A percentile compares a stretch with the other conserved stretches of the same genome.
phyloP scores from a whole-genome alignment of 2,329 filamentous ascomycete genomes.

The Colletotrichum tamarilloi region DNA sequence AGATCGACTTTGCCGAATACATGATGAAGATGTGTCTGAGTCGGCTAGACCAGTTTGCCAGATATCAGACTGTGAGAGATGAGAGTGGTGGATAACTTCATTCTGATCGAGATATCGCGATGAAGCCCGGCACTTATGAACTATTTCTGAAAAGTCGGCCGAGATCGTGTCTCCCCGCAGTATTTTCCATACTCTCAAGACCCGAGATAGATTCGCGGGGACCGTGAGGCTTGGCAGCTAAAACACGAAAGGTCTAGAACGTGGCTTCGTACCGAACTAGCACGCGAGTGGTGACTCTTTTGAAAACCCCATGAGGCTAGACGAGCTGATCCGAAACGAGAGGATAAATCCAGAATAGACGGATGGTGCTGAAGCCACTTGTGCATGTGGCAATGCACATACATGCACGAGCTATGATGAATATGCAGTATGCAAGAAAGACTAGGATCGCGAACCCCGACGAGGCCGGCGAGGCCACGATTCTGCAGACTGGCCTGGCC shows the following conservation, averaged over 20 bases:
- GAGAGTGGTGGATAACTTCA: neutral
- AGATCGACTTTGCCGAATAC: conserved; percentile 1
- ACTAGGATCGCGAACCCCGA: neutral
- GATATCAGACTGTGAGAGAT: neutral
- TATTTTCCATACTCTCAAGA: neutral
- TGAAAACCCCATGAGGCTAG: neutral
- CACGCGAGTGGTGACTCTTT: conserved; percentile 12
- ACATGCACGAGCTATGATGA: neutral
- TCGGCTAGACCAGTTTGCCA: neutral
- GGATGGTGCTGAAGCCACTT: neutral
- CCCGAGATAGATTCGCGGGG: neutral
- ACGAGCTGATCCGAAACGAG: neutral
- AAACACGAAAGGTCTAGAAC: conserved; percentile 10
- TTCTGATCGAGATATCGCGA: neutral
- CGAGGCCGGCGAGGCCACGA: neutral
- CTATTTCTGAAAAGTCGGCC: neutral
- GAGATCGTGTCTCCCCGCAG: neutral
- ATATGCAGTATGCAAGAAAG: neutral
- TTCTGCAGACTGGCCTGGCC: neutral
- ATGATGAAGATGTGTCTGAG: neutral
- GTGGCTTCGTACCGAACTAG: neutral
- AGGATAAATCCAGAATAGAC: neutral
- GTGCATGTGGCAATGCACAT: conserved; percentile 13
- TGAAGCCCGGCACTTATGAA: conserved; percentile 9
- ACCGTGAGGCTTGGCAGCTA: neutral